Conservation (phyloP, 2,329 filamentous ascomycete species). For the Venturiaceae sp. region DNA sequence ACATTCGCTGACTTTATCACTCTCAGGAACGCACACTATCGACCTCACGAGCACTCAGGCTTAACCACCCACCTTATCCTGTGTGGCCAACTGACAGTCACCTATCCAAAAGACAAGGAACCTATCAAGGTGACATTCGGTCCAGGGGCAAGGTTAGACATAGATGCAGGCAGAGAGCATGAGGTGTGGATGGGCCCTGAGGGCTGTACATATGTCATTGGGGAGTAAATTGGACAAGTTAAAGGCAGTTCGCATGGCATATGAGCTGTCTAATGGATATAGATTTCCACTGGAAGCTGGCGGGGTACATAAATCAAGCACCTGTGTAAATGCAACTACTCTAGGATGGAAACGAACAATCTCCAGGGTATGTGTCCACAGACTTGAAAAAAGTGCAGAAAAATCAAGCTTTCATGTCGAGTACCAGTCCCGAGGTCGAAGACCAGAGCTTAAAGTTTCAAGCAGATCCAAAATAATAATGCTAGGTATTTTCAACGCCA, state of each 20-base stretch:
- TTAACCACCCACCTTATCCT: conserved; percentile 63
- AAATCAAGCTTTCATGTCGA: too few species aligned
- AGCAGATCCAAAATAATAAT: too few species aligned
- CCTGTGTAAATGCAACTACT: too few species aligned
- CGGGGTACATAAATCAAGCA: too few species aligned
- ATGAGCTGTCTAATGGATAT: not conserved
- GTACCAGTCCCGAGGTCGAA: too few species aligned
- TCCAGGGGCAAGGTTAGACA: conserved; percentile 54
- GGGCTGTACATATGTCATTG: conserved; percentile 60
- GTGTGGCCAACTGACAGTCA: conserved; percentile 54
- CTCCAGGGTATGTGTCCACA: too few species aligned
- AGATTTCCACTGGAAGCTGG: too few species aligned
- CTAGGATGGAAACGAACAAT: too few species aligned
- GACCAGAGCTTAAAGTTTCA: too few species aligned
- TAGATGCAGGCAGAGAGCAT: conserved; percentile 53
- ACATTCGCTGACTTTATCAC: conserved; percentile 6
- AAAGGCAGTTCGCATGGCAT: too few species aligned
- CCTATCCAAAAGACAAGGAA: conserved; percentile 50
- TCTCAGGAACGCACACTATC: conserved; percentile 55
- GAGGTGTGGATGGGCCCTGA: conserved; percentile 59
- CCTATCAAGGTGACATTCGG: conserved; percentile 49
- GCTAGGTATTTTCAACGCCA: too few species aligned
- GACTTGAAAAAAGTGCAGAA: too few species aligned
- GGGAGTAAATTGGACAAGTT: conserved; percentile 28
- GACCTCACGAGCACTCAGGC: conserved; percentile 54